These are phyloP conservation scores for Quercus lobata DNA, from an alignment of 331 rosid species.

Conservation along the genomic window DNA sequence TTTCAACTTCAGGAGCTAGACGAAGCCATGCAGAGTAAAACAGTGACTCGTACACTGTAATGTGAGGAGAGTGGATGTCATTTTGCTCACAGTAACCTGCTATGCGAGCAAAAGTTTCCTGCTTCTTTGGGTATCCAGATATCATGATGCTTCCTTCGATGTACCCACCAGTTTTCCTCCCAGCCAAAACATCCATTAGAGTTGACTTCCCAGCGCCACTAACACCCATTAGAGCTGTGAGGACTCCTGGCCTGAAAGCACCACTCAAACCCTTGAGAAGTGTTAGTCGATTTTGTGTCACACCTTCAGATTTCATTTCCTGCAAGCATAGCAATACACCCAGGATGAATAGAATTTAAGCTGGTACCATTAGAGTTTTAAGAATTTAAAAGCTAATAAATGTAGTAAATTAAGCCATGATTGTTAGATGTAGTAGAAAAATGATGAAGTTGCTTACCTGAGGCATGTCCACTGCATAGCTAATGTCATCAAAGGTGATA, in stretches of 20 bases:
- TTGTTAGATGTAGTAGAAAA: background rate
- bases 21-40: constrained; percentile 93
- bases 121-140: constrained; percentile 70
- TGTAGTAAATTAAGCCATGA: too few relatives aligned
- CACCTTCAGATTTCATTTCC: constrained; percentile 76
- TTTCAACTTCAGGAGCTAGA: constrained; percentile 57
- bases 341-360: too few relatives aligned
- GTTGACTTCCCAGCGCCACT: constrained; percentile 98
- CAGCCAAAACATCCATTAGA: constrained; percentile 82
- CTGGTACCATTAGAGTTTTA: too few relatives aligned
- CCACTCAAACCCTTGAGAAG: constrained; percentile 83
- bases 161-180: constrained; percentile 85
- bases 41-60: constrained; percentile 75
- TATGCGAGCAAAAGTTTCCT: constrained; percentile 84
- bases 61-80: constrained; percentile 92
- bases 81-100: constrained; percentile 89
- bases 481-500: constrained; percentile 74
- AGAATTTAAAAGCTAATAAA: too few relatives aligned
- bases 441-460: constrained; percentile 37
- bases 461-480: constrained; percentile 85
- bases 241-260: constrained; percentile 81
- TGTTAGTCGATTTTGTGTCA: constrained; percentile 58
- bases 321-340: constrained; percentile 6
- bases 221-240: constrained; percentile 92
- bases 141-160: constrained; percentile 61